phyloP scores from a whole-genome alignment of 345 rosid genomes.

The Ailanthus altissimus region DNA sequence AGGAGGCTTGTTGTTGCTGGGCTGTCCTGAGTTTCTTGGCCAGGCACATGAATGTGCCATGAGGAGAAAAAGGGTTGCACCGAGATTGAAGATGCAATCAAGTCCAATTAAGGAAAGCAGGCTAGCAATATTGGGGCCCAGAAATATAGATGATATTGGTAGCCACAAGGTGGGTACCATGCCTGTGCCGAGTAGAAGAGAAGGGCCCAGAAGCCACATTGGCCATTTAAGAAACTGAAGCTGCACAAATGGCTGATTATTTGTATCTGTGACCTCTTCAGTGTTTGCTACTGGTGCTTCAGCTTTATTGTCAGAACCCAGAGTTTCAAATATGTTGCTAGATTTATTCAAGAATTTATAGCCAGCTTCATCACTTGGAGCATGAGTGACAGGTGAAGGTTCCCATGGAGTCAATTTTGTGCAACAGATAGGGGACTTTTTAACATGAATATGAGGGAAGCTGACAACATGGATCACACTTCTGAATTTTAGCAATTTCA shows the following conservation, averaged over 20 bases:
- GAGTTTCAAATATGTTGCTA: constrained; percentile 54
- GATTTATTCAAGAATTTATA: constrained; percentile 48
- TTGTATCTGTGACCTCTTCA: constrained; percentile 30
- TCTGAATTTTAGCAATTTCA: constrained; percentile 31
- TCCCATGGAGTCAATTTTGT: constrained; percentile 66
- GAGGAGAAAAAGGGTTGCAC: constrained; percentile 76
- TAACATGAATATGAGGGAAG: constrained; percentile 22
- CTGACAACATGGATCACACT: constrained; percentile 15
- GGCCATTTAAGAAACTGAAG: constrained; percentile 81
- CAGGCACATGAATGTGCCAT: constrained; percentile 88
- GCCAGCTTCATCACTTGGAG: constrained; percentile 47
- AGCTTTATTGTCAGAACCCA: constrained; percentile 37
- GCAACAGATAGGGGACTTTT: constrained; percentile 41
- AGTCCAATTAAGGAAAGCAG: constrained; percentile 84
- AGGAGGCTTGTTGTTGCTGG: constrained; percentile 66
- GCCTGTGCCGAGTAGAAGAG: constrained; percentile 77
- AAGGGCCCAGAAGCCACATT: constrained; percentile 86
- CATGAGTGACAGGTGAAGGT: constrained; percentile 49
- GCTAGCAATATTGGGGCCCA: constrained; percentile 86
- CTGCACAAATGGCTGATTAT: constrained; percentile 25
- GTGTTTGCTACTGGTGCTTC: constrained; percentile 35
- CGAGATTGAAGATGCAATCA: constrained; percentile 86
- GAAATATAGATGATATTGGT: constrained; percentile 77
- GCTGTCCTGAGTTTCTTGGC: constrained; percentile 40
- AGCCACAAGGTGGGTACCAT: constrained; percentile 93